Base-by-base conservation (phyloP, 805 yeast species). In the Wickerhamomyces mucosus region DNA sequence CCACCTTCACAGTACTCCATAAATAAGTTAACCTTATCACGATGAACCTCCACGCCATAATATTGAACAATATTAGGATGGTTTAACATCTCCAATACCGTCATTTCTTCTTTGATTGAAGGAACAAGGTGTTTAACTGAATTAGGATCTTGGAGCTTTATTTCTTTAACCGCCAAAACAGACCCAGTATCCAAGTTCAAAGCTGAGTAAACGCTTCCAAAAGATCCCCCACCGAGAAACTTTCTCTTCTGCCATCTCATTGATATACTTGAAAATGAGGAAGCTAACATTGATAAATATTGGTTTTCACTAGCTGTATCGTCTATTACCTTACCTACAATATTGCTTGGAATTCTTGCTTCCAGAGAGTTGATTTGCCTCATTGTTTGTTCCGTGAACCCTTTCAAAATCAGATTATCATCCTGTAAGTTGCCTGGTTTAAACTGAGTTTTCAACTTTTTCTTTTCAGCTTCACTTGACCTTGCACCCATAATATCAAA, bases 1-100 rank as follows among this genome's bases (percentile, higher is more conserved):
- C 97, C 97, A 24, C 96, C 88, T 45, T 88, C 94, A 62, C 98
- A 92, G 58, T 72, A 88, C 57, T 92, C 98, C 98, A 92, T 92
- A 54, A 92, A 92, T 20, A 92, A 78, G 53, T 85, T 88, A 13
- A 92, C 96, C 41, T 83, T 75, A 55, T 92, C 97, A 33, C 96
- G 70, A 56, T 92, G 97, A 6, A 92, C 96, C 55, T 92, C 97
- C 22, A 92, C 96, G 31, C 98, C 98, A 50, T 75, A 88, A 53
- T 89, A 92, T 52, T 88, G 96, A 6, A 92, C 97, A 44, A 92
- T 81, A 50, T 92, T 92, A 8, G 97, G 97, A 58, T 92, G 98
- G 39, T 86, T 81, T 38, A 92, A 63, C 80, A 86, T 83, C 58
- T 92, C 97, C 45, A 92, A 59, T 2, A 89, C 96, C 0, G 94